These are phyloP conservation scores for Clonostachys byssicola DNA, from an alignment of 2,329 filamentous ascomycete genomes.

Conservation along the genomic window DNA sequence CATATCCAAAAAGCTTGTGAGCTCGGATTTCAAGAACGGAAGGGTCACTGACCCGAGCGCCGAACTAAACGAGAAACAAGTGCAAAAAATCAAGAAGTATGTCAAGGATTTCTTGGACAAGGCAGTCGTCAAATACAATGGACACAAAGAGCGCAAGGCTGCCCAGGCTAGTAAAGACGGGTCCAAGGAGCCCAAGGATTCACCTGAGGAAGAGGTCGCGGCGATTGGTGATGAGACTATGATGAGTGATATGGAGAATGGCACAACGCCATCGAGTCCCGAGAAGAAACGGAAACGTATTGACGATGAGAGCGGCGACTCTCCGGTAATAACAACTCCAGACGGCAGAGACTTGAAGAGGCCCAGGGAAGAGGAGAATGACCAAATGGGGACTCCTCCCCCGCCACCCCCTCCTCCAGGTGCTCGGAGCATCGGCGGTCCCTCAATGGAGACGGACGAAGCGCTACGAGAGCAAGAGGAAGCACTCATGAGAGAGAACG, in stretches of 20 bases:
- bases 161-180: constrained; percentile 18
- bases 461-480: constrained; percentile 45
- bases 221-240: constrained; percentile 25
- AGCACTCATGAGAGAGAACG: constrained; percentile 46
- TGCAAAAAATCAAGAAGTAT: constrained; percentile 77
- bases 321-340: constrained; percentile 41
- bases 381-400: constrained; percentile 13
- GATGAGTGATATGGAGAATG: constrained; percentile 42
- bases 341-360: constrained; percentile 49
- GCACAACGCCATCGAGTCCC: constrained; percentile 38
- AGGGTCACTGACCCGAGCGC: constrained; percentile 76
- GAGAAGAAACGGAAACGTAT: constrained; percentile 64
- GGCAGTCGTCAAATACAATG: constrained; percentile 67
- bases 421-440: background rate
- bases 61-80: constrained; percentile 70
- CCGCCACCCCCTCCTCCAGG: constrained; percentile 46
- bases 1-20: constrained; percentile 82
- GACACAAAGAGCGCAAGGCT: constrained; percentile 52
- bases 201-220: background rate
- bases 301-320: constrained; percentile 23
- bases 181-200: background rate
- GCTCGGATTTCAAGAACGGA: constrained; percentile 85
- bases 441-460: constrained; percentile 31
- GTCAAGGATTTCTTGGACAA: constrained; percentile 86
- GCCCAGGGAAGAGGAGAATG: constrained; percentile 38